These are phyloP conservation scores for Aspergillus fischeri DNA, from an alignment of 2,329 filamentous ascomycete genomes.

Conservation along the genomic window DNA sequence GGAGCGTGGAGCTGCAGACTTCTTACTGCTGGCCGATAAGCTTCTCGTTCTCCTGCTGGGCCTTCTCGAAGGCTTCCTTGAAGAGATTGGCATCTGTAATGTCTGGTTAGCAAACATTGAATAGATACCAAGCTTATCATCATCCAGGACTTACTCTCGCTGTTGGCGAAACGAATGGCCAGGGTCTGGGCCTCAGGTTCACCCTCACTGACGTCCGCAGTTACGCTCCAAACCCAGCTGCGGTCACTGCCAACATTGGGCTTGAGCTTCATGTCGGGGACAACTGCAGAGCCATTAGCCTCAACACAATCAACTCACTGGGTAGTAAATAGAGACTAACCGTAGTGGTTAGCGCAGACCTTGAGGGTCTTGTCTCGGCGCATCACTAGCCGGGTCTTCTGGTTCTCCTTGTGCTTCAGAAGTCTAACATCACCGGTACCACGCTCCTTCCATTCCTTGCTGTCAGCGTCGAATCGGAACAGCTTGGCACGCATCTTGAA, in stretches of 20 bases:
- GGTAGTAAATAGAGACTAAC: constrained; percentile 52
- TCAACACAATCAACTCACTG: background rate
- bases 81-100: constrained; percentile 83
- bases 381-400: constrained; percentile 97
- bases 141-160: constrained; percentile 69
- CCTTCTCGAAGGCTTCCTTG: constrained; percentile 96
- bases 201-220: constrained; percentile 95
- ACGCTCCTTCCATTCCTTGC: constrained; percentile 97
- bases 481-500: constrained; percentile 99
- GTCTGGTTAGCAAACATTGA: constrained; percentile 12
- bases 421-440: constrained; percentile 94
- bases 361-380: constrained; percentile 99
- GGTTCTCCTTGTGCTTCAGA: constrained; percentile 98
- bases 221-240: constrained; percentile 98
- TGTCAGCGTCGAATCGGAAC: constrained; percentile 93
- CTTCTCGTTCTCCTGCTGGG: constrained; percentile 91
- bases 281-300: constrained; percentile 56
- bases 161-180: constrained; percentile 96
- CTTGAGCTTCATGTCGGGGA: constrained; percentile 97
- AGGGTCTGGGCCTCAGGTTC: constrained; percentile 94
- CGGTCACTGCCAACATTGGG: constrained; percentile 97
- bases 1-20: background rate
- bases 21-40: constrained; percentile 61
- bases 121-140: background rate
- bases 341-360: constrained; percentile 99